Evolutionary conservation across 139 green algal species (phyloP).

Genomic region (Chlamydomonas sp.): DNA sequence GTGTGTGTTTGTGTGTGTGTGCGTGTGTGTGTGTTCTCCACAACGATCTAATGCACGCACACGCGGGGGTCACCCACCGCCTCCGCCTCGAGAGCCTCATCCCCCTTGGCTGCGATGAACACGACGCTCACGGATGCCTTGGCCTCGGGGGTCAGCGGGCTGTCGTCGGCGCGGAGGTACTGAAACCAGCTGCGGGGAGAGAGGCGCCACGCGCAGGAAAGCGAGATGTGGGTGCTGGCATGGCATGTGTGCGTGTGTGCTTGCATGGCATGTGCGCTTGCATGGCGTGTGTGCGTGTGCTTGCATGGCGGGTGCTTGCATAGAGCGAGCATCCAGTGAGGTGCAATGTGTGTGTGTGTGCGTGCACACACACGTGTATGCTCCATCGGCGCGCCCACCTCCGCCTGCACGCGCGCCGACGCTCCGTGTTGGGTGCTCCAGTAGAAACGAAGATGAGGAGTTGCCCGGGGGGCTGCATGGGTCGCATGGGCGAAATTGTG

Average conservation of each 20-base stretch:
- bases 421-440: background rate
- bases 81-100: background rate
- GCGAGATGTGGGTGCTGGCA: background rate
- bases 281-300: background rate
- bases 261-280: background rate
- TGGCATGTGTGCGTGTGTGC: background rate
- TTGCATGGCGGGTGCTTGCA: background rate
- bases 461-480: no score
- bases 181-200: slow-evolving; percentile 9
- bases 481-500: no score
- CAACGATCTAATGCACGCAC: no score
- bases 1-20: no score
- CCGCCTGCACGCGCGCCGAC: background rate
- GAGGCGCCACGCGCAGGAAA: background rate
- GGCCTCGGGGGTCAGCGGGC: background rate
- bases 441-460: slow-evolving; percentile 11
- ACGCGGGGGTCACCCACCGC: background rate
- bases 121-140: background rate
- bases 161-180: background rate
- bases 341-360: no score
- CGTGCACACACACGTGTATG: background rate
- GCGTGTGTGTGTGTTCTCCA: no score
- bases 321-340: background rate
- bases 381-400: background rate
- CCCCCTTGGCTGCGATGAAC: slow-evolving; percentile 4